Percentiles rank a stretch among this genome's conserved stretches.
Evolutionary conservation across 805 yeast genomes (phyloP).

Genomic region (Saccharomycopsis microspora): DNA sequence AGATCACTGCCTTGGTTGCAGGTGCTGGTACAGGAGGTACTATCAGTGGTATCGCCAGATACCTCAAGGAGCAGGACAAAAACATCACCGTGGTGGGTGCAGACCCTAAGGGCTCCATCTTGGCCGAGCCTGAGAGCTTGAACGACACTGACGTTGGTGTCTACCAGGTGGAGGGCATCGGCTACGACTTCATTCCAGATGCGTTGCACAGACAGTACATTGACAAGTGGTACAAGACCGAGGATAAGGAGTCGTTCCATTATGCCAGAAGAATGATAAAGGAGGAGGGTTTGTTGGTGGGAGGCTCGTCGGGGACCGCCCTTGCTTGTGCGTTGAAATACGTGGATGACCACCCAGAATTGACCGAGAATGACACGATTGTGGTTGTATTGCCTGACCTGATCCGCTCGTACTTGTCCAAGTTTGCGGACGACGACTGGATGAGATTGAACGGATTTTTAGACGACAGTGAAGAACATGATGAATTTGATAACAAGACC

Average conservation of each 20-base stretch:
- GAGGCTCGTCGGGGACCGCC: constrained; percentile 86
- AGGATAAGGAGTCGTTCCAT: constrained; percentile 68
- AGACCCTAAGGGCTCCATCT: constrained; percentile 79
- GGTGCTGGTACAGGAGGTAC: constrained; percentile 97
- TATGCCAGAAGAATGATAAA: constrained; percentile 73
- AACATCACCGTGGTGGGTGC: constrained; percentile 61
- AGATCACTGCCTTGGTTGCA: constrained; percentile 65
- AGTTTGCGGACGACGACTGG: constrained; percentile 89
- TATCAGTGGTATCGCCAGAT: constrained; percentile 69
- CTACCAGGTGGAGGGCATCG: constrained; percentile 84
- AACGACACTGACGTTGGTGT: constrained; percentile 41
- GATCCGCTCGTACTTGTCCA: constrained; percentile 75
- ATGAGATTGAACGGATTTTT: constrained; percentile 68
- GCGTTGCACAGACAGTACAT: constrained; percentile 56
- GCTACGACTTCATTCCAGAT: constrained; percentile 80
- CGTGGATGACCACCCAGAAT: constrained; percentile 43
- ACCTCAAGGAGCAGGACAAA: constrained; percentile 60
- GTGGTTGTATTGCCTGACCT: constrained; percentile 83
- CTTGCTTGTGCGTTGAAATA: constrained; percentile 68
- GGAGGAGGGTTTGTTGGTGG: constrained; percentile 80
- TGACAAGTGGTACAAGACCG: constrained; percentile 79
- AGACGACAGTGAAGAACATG: constrained; percentile 33
- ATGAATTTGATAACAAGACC: constrained; percentile 32
- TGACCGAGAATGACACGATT: constrained; percentile 62
- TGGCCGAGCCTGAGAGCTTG: constrained; percentile 67